Conservation (phyloP, 495 filamentous ascomycete species). For the Glonium stellatum region DNA sequence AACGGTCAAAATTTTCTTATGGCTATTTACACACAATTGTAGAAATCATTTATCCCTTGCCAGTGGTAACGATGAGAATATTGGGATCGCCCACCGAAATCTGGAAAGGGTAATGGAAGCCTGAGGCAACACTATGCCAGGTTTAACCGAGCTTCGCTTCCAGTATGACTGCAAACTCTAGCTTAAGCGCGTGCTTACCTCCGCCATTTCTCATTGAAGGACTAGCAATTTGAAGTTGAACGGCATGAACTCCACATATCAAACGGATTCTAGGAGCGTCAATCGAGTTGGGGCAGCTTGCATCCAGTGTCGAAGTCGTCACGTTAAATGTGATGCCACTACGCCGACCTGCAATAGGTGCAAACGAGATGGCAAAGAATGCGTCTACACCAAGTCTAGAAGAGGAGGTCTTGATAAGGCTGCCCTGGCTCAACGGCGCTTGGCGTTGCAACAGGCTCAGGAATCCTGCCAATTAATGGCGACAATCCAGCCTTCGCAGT, state of each 20-base stretch:
- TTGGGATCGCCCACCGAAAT: too few species aligned
- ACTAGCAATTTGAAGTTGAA: neutral
- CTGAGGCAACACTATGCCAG: too few species aligned
- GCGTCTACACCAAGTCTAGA: constrained; percentile 19
- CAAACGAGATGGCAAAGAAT: constrained; percentile 23
- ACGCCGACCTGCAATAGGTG: constrained; percentile 18
- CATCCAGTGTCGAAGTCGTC: constrained; percentile 15
- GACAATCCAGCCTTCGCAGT: constrained; percentile 1
- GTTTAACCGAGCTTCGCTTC: too few species aligned
- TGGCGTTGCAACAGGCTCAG: constrained; percentile 14
- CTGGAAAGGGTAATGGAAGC: too few species aligned
- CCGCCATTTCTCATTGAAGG: too few species aligned
- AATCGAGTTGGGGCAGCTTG: constrained; percentile 17
- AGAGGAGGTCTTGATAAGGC: constrained; percentile 25
- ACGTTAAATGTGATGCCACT: constrained; percentile 25
- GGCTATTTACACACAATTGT: too few species aligned
- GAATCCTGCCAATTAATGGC: constrained; percentile 1
- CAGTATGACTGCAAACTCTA: too few species aligned
- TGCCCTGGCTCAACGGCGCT: constrained; percentile 14
- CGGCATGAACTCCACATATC: neutral
- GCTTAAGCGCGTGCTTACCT: too few species aligned
- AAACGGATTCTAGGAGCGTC: constrained; percentile 6
- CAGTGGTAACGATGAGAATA: too few species aligned
- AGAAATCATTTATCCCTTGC: too few species aligned
- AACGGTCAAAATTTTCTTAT: too few species aligned